These are phyloP conservation scores for Fusarium ramigenum DNA, from an alignment of 2,329 filamentous ascomycete genomes.

Conservation along the genomic window DNA sequence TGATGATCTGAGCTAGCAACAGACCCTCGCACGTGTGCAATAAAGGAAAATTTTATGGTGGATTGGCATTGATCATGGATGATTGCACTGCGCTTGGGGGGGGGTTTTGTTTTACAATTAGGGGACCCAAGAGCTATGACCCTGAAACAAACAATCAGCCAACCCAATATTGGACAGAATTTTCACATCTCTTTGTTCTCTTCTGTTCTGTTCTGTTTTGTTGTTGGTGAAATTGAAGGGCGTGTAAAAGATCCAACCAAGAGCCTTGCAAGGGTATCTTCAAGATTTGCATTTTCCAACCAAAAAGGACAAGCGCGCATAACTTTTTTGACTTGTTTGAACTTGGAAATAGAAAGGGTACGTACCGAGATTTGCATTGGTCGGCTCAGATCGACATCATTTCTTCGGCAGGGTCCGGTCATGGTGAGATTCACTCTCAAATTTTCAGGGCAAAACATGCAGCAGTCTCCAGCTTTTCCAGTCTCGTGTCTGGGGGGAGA, in stretches of 20 bases:
- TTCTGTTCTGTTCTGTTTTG: not conserved
- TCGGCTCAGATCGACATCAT: constrained; percentile 42
- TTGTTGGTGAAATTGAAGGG: constrained; percentile 7
- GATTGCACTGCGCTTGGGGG: not conserved
- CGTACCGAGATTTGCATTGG: constrained; percentile 4
- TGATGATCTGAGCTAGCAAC: constrained; percentile 31
- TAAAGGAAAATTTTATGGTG: constrained; percentile 25
- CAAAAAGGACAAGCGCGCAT: constrained; percentile 14
- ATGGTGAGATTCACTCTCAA: constrained; percentile 2
- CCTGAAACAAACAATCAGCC: constrained; percentile 12
- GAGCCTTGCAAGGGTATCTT: constrained; percentile 2
- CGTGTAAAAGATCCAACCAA: constrained; percentile 22
- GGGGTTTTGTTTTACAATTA: not conserved
- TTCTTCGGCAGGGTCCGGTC: constrained; percentile 39
- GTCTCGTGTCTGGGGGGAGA: constrained; percentile 1
- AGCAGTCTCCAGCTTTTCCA: constrained; percentile 14
- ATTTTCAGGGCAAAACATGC: constrained; percentile 3
- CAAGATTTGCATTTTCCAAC: constrained; percentile 1
- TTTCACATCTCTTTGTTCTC: not conserved
- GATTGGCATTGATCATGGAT: not conserved
- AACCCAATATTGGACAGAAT: not conserved
- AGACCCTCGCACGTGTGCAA: not conserved
- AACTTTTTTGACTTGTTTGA: not conserved
- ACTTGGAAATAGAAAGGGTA: not conserved
- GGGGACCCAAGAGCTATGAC: constrained; percentile 5